These are phyloP conservation scores for Thalassiosira exigua DNA, from an alignment of 352 stramenopile species.

Conservation along the genomic window DNA sequence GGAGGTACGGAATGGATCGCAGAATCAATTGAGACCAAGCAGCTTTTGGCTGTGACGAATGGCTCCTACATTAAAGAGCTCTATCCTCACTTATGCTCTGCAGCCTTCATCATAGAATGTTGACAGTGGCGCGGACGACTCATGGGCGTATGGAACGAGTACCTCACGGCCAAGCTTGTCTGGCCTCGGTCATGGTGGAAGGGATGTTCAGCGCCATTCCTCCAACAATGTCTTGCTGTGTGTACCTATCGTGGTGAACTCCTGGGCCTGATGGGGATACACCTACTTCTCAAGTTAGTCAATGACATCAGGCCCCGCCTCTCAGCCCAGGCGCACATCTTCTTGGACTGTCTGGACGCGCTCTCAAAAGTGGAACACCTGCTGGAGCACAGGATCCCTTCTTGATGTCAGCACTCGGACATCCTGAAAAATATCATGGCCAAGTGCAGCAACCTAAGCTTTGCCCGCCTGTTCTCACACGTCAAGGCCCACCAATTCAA, in stretches of 20 bases:
- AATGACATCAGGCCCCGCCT: neutral
- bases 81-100: neutral
- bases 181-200: too few species aligned
- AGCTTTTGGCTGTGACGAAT: neutral
- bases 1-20: neutral
- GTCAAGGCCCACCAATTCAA: conserved; percentile 3
- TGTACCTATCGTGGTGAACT: conserved; percentile 21
- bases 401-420: conserved; percentile 9
- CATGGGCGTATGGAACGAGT: too few species aligned
- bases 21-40: neutral
- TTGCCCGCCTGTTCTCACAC: neutral
- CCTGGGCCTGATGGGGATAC: conserved; percentile 16
- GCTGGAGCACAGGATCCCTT: conserved; percentile 5
- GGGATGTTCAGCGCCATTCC: too few species aligned
- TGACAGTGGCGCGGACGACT: neutral
- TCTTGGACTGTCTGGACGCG: conserved; percentile 12
- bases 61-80: conserved; percentile 4
- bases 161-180: too few species aligned
- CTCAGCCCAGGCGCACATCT: neutral
- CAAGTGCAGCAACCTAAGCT: neutral
- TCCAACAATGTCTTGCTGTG: neutral
- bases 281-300: neutral
- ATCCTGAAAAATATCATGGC: conserved; percentile 16
- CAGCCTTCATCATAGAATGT: conserved; percentile 14
- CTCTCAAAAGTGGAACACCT: neutral